Evolutionary conservation across 2,329 filamentous ascomycete genomes (phyloP).

Genomic region (Rasamsonia emersonii): DNA sequence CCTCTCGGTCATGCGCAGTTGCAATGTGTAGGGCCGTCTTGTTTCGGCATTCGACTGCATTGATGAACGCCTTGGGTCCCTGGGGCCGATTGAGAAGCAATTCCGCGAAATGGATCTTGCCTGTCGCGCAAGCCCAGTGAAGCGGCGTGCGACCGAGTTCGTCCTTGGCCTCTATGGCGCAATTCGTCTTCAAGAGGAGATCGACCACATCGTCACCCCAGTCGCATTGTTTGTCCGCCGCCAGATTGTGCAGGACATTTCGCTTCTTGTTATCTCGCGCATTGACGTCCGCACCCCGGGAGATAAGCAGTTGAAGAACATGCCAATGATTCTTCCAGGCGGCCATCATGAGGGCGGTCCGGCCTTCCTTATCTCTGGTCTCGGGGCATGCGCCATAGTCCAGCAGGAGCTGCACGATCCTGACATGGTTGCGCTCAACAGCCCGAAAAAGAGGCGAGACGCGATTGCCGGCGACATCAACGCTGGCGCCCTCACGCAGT

Average conservation of each 20-base stretch:
- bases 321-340: conserved; percentile 35
- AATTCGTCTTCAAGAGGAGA: conserved; percentile 30
- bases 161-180: conserved; percentile 36
- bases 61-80: conserved; percentile 30
- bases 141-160: conserved; percentile 45
- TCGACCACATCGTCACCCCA: conserved; percentile 40
- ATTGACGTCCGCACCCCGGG: conserved; percentile 27
- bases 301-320: conserved; percentile 30
- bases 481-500: conserved; percentile 29
- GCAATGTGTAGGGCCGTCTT: conserved; percentile 45
- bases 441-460: conserved; percentile 29
- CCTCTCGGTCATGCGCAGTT: conserved; percentile 33
- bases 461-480: conserved; percentile 23
- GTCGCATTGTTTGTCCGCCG: conserved; percentile 38
- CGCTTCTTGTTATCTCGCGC: conserved; percentile 21
- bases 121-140: conserved; percentile 51
- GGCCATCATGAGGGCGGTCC: conserved; percentile 37
- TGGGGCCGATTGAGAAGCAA: conserved; percentile 34
- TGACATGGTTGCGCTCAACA: conserved; percentile 31
- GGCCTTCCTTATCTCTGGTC: conserved; percentile 37
- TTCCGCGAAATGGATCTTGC: conserved; percentile 43
- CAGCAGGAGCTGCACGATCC: conserved; percentile 38
- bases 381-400: conserved; percentile 25
- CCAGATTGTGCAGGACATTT: conserved; percentile 35
- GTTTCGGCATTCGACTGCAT: conserved; percentile 32